Evolutionary conservation across 73 alveolate genomes (phyloP).

Genomic region (Paramecium sexaurelia): DNA sequence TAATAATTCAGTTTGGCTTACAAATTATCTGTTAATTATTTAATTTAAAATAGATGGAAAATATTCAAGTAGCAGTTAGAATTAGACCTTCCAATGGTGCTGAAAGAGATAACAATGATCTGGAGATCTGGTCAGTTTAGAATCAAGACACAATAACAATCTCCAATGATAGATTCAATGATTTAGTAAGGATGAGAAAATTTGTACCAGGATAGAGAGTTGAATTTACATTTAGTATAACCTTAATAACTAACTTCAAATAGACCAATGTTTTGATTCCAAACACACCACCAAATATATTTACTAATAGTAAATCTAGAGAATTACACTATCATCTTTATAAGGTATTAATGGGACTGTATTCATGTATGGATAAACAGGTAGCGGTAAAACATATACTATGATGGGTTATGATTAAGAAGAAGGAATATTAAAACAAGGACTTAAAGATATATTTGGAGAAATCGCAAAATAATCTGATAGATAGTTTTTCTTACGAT

Average conservation of each 20-base stretch:
- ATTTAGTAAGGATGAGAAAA: slow-evolving; percentile 47
- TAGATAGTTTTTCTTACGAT: slow-evolving; percentile 68
- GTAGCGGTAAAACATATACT: slow-evolving; percentile 74
- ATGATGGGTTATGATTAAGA: slow-evolving; percentile 74
- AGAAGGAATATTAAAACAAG: slow-evolving; percentile 72
- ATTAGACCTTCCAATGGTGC: slow-evolving; percentile 25
- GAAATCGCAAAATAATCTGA: slow-evolving; percentile 65
- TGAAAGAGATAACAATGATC: slow-evolving; percentile 54
- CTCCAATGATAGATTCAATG: slow-evolving; percentile 52
- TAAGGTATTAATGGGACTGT: slow-evolving; percentile 78
- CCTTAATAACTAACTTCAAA: neutral
- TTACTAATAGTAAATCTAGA: slow-evolving; percentile 61
- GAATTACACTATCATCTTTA: slow-evolving; percentile 69
- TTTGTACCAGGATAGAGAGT: slow-evolving; percentile 56
- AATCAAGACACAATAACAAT: slow-evolving; percentile 25
- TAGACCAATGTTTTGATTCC: slow-evolving; percentile 71
- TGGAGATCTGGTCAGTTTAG: slow-evolving; percentile 43
- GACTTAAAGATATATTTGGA: slow-evolving; percentile 69
- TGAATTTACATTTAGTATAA: slow-evolving; percentile 31
- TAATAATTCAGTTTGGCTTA: neutral
- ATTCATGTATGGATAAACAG: slow-evolving; percentile 75
- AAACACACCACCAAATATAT: slow-evolving; percentile 59
- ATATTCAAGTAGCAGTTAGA: slow-evolving; percentile 7
- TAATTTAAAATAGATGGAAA: slow-evolving; percentile 11
- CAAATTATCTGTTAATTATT: neutral